Evolutionary conservation across 148 eudicot species (phyloP).

Genomic region (Dianthus caryophyllus): DNA sequence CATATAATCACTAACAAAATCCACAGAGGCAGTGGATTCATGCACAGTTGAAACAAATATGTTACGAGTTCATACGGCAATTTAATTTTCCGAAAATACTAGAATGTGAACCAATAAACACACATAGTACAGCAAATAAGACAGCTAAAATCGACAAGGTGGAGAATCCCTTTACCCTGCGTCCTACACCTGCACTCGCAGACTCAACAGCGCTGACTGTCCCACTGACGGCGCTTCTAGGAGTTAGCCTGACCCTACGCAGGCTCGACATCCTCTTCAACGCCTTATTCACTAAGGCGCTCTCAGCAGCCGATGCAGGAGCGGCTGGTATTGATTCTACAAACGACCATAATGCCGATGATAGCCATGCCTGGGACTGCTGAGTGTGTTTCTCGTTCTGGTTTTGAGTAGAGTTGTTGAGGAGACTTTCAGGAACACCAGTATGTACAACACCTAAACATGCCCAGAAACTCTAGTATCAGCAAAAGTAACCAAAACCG

Average conservation of each 20-base stretch:
- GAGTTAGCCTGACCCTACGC: constrained; percentile 39
- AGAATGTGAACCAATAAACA: constrained; percentile 37
- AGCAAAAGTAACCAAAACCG: constrained; percentile 24
- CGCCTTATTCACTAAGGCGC: constrained; percentile 57
- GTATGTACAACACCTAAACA: constrained; percentile 65
- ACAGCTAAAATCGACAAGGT: constrained; percentile 50
- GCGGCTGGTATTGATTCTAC: constrained; percentile 85
- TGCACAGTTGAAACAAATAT: not conserved
- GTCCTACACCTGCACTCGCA: constrained; percentile 33
- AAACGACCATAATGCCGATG: constrained; percentile 70
- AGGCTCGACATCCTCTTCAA: constrained; percentile 81
- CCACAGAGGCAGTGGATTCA: not conserved
- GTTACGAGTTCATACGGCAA: constrained; percentile 29
- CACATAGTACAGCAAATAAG: constrained; percentile 58
- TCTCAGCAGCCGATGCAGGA: constrained; percentile 92
- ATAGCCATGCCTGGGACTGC: constrained; percentile 47
- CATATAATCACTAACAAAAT: not conserved
- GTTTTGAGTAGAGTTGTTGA: constrained; percentile 35
- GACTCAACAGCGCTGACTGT: constrained; percentile 11
- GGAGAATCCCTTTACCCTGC: constrained; percentile 37
- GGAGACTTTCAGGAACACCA: constrained; percentile 30
- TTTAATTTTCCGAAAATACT: constrained; percentile 22
- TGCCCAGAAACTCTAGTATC: constrained; percentile 44
- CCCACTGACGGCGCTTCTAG: constrained; percentile 26
- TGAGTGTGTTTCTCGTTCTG: constrained; percentile 28